These are phyloP conservation scores for Tetrapisispora nanseiensis DNA, from an alignment of 805 yeast species.

Conservation along the genomic window DNA sequence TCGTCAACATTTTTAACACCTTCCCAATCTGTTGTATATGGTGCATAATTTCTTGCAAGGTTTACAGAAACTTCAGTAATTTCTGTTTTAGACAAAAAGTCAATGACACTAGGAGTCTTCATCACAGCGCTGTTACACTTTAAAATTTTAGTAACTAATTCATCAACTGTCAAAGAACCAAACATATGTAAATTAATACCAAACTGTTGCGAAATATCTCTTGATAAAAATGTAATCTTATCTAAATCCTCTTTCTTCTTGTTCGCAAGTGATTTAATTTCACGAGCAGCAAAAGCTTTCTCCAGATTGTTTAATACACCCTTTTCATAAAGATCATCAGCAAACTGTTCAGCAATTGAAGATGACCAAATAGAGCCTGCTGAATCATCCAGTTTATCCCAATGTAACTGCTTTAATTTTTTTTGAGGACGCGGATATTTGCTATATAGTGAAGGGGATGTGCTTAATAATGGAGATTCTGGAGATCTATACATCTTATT, in stretches of 20 bases:
- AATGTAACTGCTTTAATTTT: conserved; percentile 87
- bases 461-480: conserved; percentile 27
- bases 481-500: conserved; percentile 3
- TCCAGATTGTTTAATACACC: conserved; percentile 84
- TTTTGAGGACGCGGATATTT: conserved; percentile 58
- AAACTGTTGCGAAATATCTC: conserved; percentile 88
- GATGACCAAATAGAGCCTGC: conserved; percentile 81
- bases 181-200: conserved; percentile 85
- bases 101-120: conserved; percentile 63
- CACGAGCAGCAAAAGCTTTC: conserved; percentile 77
- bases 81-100: conserved; percentile 69
- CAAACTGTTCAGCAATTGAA: conserved; percentile 44
- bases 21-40: conserved; percentile 70
- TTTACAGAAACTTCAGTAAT: conserved; percentile 66
- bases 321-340: conserved; percentile 54
- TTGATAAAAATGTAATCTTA: conserved; percentile 60
- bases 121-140: conserved; percentile 67
- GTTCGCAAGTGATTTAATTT: conserved; percentile 41
- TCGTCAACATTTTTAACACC: conserved; percentile 32
- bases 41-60: conserved; percentile 61
- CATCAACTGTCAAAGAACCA: conserved; percentile 50
- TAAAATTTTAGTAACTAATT: conserved; percentile 59
- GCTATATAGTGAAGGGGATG: conserved; percentile 33
- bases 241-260: conserved; percentile 39
- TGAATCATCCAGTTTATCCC: conserved; percentile 86